These are phyloP conservation scores for Cryptosporidium canis DNA, from an alignment of 169 alveolate genomes.

Conservation along the genomic window DNA sequence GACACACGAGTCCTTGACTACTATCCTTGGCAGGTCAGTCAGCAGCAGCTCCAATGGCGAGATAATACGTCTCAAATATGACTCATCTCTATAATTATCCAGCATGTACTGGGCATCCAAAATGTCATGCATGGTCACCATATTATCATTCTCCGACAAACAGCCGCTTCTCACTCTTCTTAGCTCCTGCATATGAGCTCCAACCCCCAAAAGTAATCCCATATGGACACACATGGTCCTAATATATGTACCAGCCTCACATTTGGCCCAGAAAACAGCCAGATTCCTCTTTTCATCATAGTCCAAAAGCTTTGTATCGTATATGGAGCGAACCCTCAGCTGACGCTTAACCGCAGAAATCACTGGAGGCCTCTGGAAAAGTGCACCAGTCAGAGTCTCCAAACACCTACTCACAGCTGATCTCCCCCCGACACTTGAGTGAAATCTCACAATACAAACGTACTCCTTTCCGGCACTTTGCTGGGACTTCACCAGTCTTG, in stretches of 20 bases:
- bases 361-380: constrained; percentile 99
- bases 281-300: constrained; percentile 94
- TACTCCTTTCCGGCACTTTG: constrained; percentile 99
- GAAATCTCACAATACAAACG: constrained; percentile 96
- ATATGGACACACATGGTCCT: constrained; percentile 99
- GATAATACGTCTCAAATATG: constrained; percentile 95
- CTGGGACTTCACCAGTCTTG: constrained; percentile 98
- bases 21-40: constrained; percentile 95
- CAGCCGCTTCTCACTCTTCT: constrained; percentile 98
- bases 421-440: constrained; percentile 88
- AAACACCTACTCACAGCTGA: constrained; percentile 86
- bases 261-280: constrained; percentile 98
- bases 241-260: constrained; percentile 99
- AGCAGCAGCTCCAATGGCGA: constrained; percentile 97
- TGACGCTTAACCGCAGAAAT: constrained; percentile 99
- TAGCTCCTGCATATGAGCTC: constrained; percentile 99
- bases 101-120: constrained; percentile 95
- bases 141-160: constrained; percentile 94
- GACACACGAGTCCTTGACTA: constrained; percentile 98
- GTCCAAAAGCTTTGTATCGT: constrained; percentile 96
- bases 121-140: constrained; percentile 99
- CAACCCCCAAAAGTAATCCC: constrained; percentile 98
- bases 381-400: constrained; percentile 96
- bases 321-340: constrained; percentile 96
- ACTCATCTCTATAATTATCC: constrained; percentile 95